These are phyloP conservation scores for Fusarium foetens DNA, from an alignment of 2,329 filamentous ascomycete species.

Conservation along the genomic window DNA sequence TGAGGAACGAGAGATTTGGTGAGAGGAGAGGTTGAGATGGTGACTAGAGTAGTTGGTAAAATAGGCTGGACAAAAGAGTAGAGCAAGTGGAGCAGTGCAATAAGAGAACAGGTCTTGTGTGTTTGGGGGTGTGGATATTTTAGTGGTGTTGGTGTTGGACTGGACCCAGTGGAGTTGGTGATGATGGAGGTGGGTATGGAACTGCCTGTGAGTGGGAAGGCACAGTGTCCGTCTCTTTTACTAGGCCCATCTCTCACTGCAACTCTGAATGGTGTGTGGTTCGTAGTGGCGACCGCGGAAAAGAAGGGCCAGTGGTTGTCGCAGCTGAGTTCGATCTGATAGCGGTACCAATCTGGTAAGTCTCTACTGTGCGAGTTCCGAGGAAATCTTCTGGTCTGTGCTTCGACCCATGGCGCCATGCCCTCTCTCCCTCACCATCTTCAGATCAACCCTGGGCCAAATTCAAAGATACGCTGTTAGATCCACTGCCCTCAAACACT, in stretches of 20 bases:
- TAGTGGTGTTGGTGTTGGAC: constrained; percentile 38
- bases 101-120: constrained; percentile 40
- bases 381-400: constrained; percentile 11
- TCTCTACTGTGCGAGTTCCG: constrained; percentile 19
- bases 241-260: background rate
- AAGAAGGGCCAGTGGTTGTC: background rate
- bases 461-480: constrained; percentile 9
- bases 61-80: constrained; percentile 37
- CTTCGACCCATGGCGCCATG: constrained; percentile 31
- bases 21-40: constrained; percentile 35
- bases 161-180: constrained; percentile 32
- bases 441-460: constrained; percentile 17
- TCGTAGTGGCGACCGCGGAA: constrained; percentile 15
- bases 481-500: constrained; percentile 3
- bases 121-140: constrained; percentile 41
- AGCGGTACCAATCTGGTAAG: constrained; percentile 22
- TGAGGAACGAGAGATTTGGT: constrained; percentile 31
- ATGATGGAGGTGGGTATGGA: constrained; percentile 42
- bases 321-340: constrained; percentile 3
- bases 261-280: constrained; percentile 13
- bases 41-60: constrained; percentile 29
- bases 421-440: constrained; percentile 12
- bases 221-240: constrained; percentile 21
- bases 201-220: constrained; percentile 26
- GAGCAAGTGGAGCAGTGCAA: constrained; percentile 39